phyloP scores from a whole-genome alignment of 164 flowering plant species.

The Macadamia integrifolia region DNA sequence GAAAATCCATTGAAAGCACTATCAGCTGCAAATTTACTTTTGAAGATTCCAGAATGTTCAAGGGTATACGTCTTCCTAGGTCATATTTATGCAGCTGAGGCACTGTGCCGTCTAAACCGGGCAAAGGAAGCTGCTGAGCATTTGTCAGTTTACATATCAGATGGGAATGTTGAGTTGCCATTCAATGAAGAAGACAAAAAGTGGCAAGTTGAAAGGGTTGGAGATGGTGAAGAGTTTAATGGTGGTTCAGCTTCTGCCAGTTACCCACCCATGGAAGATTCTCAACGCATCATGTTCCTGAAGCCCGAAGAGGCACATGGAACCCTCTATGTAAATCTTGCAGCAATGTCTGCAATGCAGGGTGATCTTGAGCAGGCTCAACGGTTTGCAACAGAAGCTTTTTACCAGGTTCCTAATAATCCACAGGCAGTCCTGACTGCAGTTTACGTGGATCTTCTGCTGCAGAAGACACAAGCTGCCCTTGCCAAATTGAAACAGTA shows the following conservation, averaged over 20 bases:
- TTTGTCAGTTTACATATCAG: slow-evolving; percentile 48
- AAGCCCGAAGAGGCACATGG: slow-evolving; percentile 83
- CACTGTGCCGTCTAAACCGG: slow-evolving; percentile 68
- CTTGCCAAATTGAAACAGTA: slow-evolving; percentile 60
- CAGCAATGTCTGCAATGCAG: slow-evolving; percentile 52
- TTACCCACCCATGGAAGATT: slow-evolving; percentile 21
- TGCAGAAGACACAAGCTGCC: slow-evolving; percentile 67
- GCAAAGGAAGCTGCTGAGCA: slow-evolving; percentile 79
- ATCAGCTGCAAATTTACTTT: slow-evolving; percentile 46
- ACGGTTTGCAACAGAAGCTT: slow-evolving; percentile 41
- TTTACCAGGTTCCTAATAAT: slow-evolving; percentile 42
- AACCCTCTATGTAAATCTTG: slow-evolving; percentile 57
- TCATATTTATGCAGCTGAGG: slow-evolving; percentile 84
- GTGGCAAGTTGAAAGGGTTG: slow-evolving; percentile 43
- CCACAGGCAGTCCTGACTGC: slow-evolving; percentile 55
- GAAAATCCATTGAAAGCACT: slow-evolving; percentile 80
- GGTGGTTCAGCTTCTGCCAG: slow-evolving; percentile 28
- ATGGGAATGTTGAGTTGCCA: slow-evolving; percentile 51
- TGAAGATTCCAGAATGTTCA: slow-evolving; percentile 65
- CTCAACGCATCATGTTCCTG: slow-evolving; percentile 30
- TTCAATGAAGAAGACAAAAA: slow-evolving; percentile 63
- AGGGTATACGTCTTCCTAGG: slow-evolving; percentile 57
- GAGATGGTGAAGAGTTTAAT: slow-evolving; percentile 53
- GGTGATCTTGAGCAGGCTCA: slow-evolving; percentile 76
- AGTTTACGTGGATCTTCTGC: slow-evolving; percentile 62